Evolutionary conservation across 257 asterid species (phyloP).

Genomic region (Solanum dulcamara): DNA sequence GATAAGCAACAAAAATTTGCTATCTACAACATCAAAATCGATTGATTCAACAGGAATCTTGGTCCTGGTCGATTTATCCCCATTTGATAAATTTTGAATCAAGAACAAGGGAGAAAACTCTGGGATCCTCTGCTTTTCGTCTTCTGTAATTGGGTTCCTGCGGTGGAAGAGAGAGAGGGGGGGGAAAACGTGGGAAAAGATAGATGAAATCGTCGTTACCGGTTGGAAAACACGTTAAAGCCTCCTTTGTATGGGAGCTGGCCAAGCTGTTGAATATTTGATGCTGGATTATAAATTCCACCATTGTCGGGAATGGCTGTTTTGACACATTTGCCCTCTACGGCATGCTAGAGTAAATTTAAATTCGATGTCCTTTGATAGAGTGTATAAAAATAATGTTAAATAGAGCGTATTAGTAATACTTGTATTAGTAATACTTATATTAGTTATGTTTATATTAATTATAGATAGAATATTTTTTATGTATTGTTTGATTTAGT

Average conservation of each 20-base stretch:
- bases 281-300: background rate
- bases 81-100: background rate
- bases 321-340: background rate
- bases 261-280: background rate
- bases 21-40: background rate
- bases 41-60: background rate
- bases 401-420: too few species aligned
- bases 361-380: too few species aligned
- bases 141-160: background rate
- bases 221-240: background rate
- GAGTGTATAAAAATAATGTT: too few species aligned
- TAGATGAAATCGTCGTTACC: background rate
- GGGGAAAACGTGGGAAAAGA: conserved; percentile 17
- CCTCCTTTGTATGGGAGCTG: background rate
- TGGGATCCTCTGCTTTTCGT: background rate
- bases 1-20: background rate
- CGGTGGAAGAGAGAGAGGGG: conserved; percentile 13
- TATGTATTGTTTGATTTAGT: too few species aligned
- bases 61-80: background rate
- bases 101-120: background rate
- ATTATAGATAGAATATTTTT: too few species aligned
- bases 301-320: background rate
- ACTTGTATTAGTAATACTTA: too few species aligned
- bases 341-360: background rate
- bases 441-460: too few species aligned